Conservation (phyloP, 305 asterid species). For the Fraxinus sp. region DNA sequence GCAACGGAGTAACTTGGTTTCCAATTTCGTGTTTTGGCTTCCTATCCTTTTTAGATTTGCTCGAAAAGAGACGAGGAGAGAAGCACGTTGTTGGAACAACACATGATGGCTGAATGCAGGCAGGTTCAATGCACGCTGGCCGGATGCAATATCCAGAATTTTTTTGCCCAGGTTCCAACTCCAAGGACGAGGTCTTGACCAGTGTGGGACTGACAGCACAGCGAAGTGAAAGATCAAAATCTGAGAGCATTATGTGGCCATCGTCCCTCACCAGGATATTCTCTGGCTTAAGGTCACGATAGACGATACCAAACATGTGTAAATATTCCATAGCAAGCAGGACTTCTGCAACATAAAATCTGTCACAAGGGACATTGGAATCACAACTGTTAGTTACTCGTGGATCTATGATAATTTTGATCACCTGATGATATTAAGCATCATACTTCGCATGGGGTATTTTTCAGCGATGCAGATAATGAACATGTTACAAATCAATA, state of each 20-base stretch:
- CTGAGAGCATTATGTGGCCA: conserved; percentile 56
- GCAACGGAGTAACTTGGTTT: conserved; percentile 47
- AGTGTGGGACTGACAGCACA: conserved; percentile 51
- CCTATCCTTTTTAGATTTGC: conserved; percentile 40
- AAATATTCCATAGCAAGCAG: conserved; percentile 53
- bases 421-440: background rate
- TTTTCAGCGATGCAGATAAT: background rate
- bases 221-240: conserved; percentile 55
- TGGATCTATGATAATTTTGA: background rate
- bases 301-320: conserved; percentile 57
- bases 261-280: conserved; percentile 54
- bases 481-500: background rate
- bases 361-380: conserved; percentile 26
- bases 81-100: conserved; percentile 48
- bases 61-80: conserved; percentile 41
- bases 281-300: conserved; percentile 59
- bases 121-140: conserved; percentile 41
- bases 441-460: background rate
- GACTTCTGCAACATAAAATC: conserved; percentile 55
- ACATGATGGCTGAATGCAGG: conserved; percentile 39
- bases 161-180: conserved; percentile 23
- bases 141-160: conserved; percentile 33
- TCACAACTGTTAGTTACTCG: background rate
- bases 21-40: conserved; percentile 41
- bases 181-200: conserved; percentile 32